These are phyloP conservation scores for Cladosporium sp. DNA, from an alignment of 2,329 filamentous ascomycete species.

Conservation along the genomic window DNA sequence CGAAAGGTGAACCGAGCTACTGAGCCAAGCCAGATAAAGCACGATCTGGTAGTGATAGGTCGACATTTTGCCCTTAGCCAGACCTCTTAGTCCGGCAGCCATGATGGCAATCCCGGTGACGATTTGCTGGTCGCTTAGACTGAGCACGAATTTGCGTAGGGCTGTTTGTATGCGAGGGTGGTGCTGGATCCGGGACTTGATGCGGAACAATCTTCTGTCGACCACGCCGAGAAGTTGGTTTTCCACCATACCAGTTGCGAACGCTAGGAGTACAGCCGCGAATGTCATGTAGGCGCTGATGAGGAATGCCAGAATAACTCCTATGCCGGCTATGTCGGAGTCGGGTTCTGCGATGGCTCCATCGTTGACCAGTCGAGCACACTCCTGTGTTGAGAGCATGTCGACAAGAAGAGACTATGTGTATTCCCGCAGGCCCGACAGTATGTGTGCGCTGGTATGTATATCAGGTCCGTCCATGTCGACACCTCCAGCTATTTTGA, in stretches of 20 bases:
- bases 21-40: conserved; percentile 35
- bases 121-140: conserved; percentile 15
- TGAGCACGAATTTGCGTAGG: conserved; percentile 13
- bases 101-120: conserved; percentile 25
- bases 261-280: conserved; percentile 22
- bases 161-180: neutral
- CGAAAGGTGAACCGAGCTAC: conserved; percentile 31
- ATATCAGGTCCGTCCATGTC: neutral
- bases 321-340: conserved; percentile 27
- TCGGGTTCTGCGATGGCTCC: conserved; percentile 19
- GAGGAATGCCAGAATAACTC: conserved; percentile 26
- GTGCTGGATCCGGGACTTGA: conserved; percentile 20
- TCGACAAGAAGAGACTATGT: neutral
- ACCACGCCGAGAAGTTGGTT: conserved; percentile 23
- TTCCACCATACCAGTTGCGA: conserved; percentile 23
- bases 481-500: neutral
- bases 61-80: conserved; percentile 24
- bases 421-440: neutral
- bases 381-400: neutral
- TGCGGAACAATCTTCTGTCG: conserved; percentile 15
- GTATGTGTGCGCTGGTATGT: neutral
- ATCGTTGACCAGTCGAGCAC: neutral
- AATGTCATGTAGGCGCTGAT: conserved; percentile 27
- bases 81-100: conserved; percentile 26
- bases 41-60: conserved; percentile 34